A percentile compares a stretch with the other conserved stretches of the same genome.
Evolutionary conservation across 495 filamentous ascomycete genomes (phyloP).

Genomic region (Xylaria scruposa): DNA sequence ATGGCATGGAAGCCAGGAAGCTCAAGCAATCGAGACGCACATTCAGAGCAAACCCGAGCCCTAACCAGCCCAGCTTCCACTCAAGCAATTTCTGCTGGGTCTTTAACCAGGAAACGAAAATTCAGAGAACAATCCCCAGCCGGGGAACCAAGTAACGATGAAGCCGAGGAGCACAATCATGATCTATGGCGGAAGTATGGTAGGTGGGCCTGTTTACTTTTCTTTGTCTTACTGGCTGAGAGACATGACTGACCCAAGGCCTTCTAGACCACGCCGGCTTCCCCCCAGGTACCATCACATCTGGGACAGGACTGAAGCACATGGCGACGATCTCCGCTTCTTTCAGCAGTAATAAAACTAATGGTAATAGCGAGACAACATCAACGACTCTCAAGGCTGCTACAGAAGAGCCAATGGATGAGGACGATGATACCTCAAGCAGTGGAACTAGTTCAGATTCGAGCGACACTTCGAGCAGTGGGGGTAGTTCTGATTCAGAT

Average conservation of each 20-base stretch:
- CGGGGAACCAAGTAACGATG: conserved; percentile 24
- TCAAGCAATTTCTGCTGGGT: neutral
- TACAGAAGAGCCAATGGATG: conserved; percentile 44
- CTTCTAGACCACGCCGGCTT: conserved; percentile 53
- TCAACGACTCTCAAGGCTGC: conserved; percentile 36
- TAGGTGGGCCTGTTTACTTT: neutral
- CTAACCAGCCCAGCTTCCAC: neutral
- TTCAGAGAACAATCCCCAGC: neutral
- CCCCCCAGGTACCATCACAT: conserved; percentile 56
- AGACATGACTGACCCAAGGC: conserved; percentile 37
- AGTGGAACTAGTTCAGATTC: conserved; percentile 31
- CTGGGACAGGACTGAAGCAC: conserved; percentile 46
- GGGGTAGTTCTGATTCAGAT: conserved; percentile 30
- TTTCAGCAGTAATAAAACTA: conserved; percentile 33
- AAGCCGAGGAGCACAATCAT: conserved; percentile 34
- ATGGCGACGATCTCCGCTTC: conserved; percentile 45
- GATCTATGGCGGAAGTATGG: conserved; percentile 20
- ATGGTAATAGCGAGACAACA: conserved; percentile 37
- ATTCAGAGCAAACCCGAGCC: neutral
- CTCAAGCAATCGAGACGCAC: neutral
- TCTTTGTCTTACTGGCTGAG: conserved; percentile 28
- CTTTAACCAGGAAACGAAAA: conserved; percentile 11
- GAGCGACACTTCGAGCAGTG: conserved; percentile 11
- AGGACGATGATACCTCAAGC: conserved; percentile 38
- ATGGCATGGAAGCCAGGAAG: neutral